These are phyloP conservation scores for Hypoxylon intermedium DNA, from an alignment of 495 filamentous ascomycete species.

Conservation along the genomic window DNA sequence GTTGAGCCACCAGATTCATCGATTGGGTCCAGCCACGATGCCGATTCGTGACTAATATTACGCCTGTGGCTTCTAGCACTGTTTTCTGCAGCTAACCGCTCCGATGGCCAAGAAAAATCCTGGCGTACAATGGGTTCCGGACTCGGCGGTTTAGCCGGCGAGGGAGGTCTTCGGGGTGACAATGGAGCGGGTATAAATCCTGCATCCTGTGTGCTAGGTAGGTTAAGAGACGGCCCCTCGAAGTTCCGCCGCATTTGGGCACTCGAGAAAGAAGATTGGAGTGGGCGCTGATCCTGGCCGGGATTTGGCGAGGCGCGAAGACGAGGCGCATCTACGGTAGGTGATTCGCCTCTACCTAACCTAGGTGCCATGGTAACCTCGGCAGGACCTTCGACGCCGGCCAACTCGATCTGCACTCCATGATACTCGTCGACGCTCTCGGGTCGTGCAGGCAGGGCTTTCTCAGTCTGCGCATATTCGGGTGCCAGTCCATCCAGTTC, in stretches of 20 bases:
- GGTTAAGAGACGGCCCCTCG: conserved; percentile 43
- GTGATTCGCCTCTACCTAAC: conserved; percentile 48
- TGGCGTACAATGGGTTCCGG: conserved; percentile 49
- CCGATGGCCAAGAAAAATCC: conserved; percentile 51
- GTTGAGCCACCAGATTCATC: conserved; percentile 90
- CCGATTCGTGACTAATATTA: conserved; percentile 74
- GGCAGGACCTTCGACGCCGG: conserved; percentile 57
- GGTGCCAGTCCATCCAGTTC: conserved; percentile 78
- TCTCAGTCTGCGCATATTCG: conserved; percentile 63
- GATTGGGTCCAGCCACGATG: conserved; percentile 95
- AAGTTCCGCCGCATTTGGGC: conserved; percentile 50
- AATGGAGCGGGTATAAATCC: conserved; percentile 71
- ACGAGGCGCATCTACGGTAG: conserved; percentile 24
- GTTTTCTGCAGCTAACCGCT: conserved; percentile 37
- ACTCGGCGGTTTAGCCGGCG: conserved; percentile 50
- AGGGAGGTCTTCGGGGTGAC: conserved; percentile 62
- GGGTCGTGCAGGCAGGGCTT: conserved; percentile 80
- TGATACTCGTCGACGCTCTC: conserved; percentile 68
- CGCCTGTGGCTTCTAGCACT: conserved; percentile 54
- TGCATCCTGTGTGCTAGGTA: conserved; percentile 54
- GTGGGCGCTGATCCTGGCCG: conserved; percentile 29
- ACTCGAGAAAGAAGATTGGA: conserved; percentile 58
- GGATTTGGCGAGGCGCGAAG: conserved; percentile 37
- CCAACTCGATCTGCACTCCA: conserved; percentile 57
- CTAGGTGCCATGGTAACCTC: conserved; percentile 55